These are phyloP conservation scores for Emergomyces africanus DNA, from an alignment of 2,329 filamentous ascomycete species.

Conservation along the genomic window DNA sequence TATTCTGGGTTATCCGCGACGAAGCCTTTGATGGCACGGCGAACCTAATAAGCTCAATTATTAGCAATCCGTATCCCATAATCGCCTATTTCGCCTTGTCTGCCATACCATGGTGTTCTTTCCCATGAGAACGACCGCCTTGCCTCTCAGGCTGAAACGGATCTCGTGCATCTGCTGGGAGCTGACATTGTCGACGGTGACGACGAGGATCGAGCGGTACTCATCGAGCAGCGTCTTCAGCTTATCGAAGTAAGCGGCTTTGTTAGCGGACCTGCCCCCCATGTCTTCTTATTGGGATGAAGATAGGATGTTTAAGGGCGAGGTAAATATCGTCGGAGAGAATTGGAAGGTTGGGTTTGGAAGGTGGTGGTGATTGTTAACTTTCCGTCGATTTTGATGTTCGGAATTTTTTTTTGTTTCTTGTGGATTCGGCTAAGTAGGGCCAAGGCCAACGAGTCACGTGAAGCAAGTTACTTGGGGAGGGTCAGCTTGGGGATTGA, in stretches of 20 bases:
- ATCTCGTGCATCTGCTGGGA: constrained; percentile 99
- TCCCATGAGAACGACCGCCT: constrained; percentile 96
- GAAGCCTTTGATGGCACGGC: constrained; percentile 95
- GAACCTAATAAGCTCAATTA: constrained; percentile 48
- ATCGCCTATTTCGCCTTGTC: not conserved
- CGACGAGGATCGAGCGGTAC: constrained; percentile 97
- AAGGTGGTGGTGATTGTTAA: constrained; percentile 10
- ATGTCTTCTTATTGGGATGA: constrained; percentile 86
- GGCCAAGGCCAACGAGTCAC: not conserved
- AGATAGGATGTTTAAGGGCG: constrained; percentile 98
- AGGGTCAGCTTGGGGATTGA: not conserved
- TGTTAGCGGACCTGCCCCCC: constrained; percentile 93
- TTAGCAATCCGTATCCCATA: constrained; percentile 3
- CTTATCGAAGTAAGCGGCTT: constrained; percentile 99
- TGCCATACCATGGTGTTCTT: constrained; percentile 96
- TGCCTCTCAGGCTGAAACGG: constrained; percentile 73
- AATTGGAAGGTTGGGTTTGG: constrained; percentile 16
- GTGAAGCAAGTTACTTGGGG: not conserved
- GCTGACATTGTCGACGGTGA: constrained; percentile 97
- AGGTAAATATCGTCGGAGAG: constrained; percentile 40
- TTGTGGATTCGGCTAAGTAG: constrained; percentile 30
- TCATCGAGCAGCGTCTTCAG: constrained; percentile 93
- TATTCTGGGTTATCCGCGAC: constrained; percentile 84
- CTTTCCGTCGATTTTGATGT: constrained; percentile 11
- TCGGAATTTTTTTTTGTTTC: constrained; percentile 12